Evolutionary conservation across 768 basidiomycete species (phyloP), one percentile per base, ranked within the genome.

Genomic region (Pisolithus marmoratus): DNA sequence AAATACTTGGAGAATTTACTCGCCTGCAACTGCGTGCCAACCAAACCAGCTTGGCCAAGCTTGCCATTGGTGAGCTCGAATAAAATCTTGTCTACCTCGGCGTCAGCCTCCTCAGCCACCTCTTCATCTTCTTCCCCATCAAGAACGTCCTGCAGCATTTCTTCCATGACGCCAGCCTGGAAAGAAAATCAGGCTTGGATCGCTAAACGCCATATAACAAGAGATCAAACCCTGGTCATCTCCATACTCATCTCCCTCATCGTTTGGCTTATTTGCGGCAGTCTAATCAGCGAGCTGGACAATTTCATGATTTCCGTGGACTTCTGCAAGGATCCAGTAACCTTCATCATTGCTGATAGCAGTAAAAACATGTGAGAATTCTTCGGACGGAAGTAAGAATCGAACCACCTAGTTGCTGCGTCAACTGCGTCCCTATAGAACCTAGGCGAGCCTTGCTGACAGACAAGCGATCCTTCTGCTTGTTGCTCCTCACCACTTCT

Each of bases 191-290:
- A 64, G 40, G 5, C 38, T 31, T 19, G 34, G 26, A 49, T 22
- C 26, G 5, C 19, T 12, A 23, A 26, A 5, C 15, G n/a, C 34
- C 14, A 34, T 34, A 12, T 14, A 34, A 42, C 11, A 26, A 20
- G 9, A 34, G 2, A 37, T 49, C 74, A 38, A 58, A 87, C 95
- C 82, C 98, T 98, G 55, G 90, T 98, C 96, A 98, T 97, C 70
- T 99, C 96, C 87, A 94, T 92, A 60, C 88, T 92, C 93, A 99
- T 94, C 63, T 96, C 89, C 34, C 93, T 82, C 96, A 99, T 99
- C 1, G 82, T 81, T 56, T 83, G 85, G 69, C 86, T 88, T 45
- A 98, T 82, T 67, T 98, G 93, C 17, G 96, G 96, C 15, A 99
- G 77, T 61, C 85, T 94, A 58, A 98, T 75, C 44, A 98, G 78